Base-by-base conservation (phyloP, 306 rosid genomes). In the Lotus japonicus region DNA sequence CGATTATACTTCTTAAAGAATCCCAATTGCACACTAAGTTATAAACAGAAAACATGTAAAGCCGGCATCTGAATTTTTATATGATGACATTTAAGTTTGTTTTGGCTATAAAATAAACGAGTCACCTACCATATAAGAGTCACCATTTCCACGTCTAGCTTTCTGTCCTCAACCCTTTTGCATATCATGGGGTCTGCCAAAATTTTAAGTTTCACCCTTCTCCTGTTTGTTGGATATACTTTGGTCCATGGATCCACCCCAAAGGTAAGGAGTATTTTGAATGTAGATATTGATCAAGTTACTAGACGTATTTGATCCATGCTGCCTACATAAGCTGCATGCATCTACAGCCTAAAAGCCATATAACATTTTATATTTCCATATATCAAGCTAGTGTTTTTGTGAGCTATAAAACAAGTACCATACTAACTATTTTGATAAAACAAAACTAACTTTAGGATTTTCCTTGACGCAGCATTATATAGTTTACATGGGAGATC, bases 401-500 rank as follows among this genome's bases (percentile, higher is more conserved):
- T 16, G 13, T 23, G 10, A 64, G 44, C n/a, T 64, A 26, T 48
- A 48, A 58, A 45, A 46, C 19, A 53, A 44, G 38, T 16, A 45
- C 38, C 17, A 68, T 11, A 6, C n/a, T 41, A 56, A 38, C 12
- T 35, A 63, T 16, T 70, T 53, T 11, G 3, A 56, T 57, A 65
- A 18, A 53, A 77, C 31, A 7, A 53, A 52, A 73, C 61, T 78
- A 12, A 72, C 65, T 78, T 33, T 36, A 48, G 36, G 5, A 50
- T 56, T 51, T 61, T 16, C 49, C 7, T 36, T 58, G 68, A 59
- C 17, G 69, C 80, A 84, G 89, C 96, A 86, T 65, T 82, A 89
- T 77, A 80, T 84, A 64, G 76, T 89, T 48, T 89, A 89, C 77
- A 81, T 84, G 83, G 92, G 89, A 80, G 86, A 79, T 58, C 89